These are phyloP conservation scores for Beauveria sp. DNA, from an alignment of 2,329 filamentous ascomycete species.

Conservation along the genomic window DNA sequence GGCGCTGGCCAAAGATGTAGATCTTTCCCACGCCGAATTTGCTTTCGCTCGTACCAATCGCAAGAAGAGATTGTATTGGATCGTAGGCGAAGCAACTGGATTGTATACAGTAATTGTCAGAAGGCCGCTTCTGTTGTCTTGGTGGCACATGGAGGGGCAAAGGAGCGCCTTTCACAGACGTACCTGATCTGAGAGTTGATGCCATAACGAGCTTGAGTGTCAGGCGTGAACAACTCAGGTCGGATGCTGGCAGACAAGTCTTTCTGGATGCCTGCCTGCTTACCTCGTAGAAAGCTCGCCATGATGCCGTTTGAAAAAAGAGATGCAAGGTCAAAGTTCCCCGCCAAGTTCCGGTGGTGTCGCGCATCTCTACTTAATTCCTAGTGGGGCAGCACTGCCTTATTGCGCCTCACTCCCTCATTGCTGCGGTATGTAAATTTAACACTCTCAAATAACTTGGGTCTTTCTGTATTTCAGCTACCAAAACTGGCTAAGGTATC, in stretches of 20 bases:
- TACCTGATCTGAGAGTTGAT: conserved; percentile 69
- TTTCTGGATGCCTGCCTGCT: conserved; percentile 86
- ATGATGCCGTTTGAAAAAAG: conserved; percentile 37
- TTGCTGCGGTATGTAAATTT: not conserved
- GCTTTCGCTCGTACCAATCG: conserved; percentile 82
- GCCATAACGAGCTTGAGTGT: conserved; percentile 77
- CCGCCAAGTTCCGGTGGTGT: not conserved
- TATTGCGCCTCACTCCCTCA: too few species aligned
- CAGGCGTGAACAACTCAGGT: conserved; percentile 70
- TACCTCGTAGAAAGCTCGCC: conserved; percentile 82
- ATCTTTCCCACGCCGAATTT: conserved; percentile 81
- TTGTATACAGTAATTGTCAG: conserved; percentile 14
- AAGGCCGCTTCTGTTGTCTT: too few species aligned
- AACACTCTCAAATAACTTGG: not conserved
- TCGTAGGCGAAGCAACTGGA: conserved; percentile 80
- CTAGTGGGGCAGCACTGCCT: conserved; percentile 1
- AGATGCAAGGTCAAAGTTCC: conserved; percentile 9
- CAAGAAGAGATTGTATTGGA: conserved; percentile 85
- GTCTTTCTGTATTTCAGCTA: not conserved
- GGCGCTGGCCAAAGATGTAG: conserved; percentile 76
- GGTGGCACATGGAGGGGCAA: conserved; percentile 3
- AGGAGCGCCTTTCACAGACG: conserved; percentile 8
- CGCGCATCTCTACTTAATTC: not conserved
- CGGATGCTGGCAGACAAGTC: conserved; percentile 79
- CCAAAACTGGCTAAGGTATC: not conserved